phyloP scores from a whole-genome alignment of 108 stramenopile genomes.

The Nitzschia palea region DNA sequence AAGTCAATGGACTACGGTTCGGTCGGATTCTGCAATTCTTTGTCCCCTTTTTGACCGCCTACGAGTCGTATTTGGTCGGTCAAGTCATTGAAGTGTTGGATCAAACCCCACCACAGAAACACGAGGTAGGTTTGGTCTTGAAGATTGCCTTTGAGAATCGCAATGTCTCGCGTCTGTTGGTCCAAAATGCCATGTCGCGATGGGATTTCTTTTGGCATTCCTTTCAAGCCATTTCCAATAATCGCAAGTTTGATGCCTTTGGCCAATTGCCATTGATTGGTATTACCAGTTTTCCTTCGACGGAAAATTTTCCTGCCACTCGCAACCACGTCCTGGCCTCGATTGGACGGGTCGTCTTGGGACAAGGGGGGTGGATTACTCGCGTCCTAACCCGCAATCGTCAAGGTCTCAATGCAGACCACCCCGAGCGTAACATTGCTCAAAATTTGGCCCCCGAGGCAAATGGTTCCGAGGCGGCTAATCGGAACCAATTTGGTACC shows the following conservation, averaged over 20 bases:
- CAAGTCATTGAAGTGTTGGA: conserved; percentile 38
- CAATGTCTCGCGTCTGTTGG: conserved; percentile 31
- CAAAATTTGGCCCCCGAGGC: conserved; percentile 34
- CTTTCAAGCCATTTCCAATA: conserved; percentile 8
- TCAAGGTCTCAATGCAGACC: conserved; percentile 19
- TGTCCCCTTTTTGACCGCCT: conserved; percentile 32
- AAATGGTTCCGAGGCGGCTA: conserved; percentile 33
- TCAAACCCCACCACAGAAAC: neutral
- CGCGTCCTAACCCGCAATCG: conserved; percentile 18
- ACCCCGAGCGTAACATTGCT: conserved; percentile 21
- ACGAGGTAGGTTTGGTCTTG: conserved; percentile 20
- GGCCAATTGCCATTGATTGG: conserved; percentile 22
- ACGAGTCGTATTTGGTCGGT: conserved; percentile 31
- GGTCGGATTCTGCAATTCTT: conserved; percentile 28
- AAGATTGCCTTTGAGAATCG: conserved; percentile 34
- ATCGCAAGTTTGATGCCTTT: conserved; percentile 28
- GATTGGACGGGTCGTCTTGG: conserved; percentile 9
- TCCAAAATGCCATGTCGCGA: conserved; percentile 8
- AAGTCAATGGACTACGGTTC: conserved; percentile 23
- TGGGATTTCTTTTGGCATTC: conserved; percentile 41
- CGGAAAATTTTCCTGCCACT: conserved; percentile 38
- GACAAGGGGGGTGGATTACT: conserved; percentile 20
- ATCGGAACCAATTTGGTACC: conserved; percentile 42
- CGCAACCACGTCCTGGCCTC: conserved; percentile 18
- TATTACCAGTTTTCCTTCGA: conserved; percentile 27